These are phyloP conservation scores for Auxenochlorella pyrenoidosa DNA, from an alignment of 139 green algal species.

Conservation along the genomic window DNA sequence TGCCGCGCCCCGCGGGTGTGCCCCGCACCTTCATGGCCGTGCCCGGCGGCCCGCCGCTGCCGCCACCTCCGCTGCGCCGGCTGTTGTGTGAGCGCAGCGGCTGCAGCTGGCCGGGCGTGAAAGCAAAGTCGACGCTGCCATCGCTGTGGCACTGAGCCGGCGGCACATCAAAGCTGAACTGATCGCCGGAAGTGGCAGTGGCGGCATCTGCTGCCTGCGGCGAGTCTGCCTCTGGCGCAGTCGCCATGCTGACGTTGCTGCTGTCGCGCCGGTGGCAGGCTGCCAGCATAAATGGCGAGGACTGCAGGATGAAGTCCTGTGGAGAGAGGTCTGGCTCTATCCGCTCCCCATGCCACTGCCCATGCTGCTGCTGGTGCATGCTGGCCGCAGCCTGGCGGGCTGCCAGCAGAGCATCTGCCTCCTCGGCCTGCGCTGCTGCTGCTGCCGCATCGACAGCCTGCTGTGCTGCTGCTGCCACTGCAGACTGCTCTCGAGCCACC, in stretches of 20 bases:
- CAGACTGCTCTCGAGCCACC: conserved; percentile 9
- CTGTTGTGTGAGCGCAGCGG: background rate
- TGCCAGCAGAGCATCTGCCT: background rate
- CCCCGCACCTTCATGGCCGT: background rate
- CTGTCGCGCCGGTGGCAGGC: background rate
- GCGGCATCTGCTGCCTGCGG: background rate
- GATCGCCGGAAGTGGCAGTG: background rate
- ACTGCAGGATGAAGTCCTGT: too few species aligned
- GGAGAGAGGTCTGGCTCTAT: too few species aligned
- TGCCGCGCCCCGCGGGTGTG: background rate
- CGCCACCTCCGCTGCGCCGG: background rate
- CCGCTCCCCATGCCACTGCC: background rate
- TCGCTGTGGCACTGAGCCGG: background rate
- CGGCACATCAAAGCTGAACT: conserved; percentile 33
- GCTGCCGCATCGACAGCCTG: background rate
- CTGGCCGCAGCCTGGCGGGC: background rate
- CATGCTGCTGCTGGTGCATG: background rate
- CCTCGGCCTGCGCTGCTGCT: background rate
- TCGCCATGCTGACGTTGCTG: background rate
- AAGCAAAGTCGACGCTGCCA: background rate
- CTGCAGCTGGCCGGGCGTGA: conserved; percentile 6
- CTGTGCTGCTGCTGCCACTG: background rate
- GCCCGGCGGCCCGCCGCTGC: background rate
- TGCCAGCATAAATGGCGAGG: conserved; percentile 3
- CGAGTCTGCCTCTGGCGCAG: background rate